These are phyloP conservation scores for Colletotrichum sp. DNA, from an alignment of 2,329 filamentous ascomycete species.

Conservation along the genomic window DNA sequence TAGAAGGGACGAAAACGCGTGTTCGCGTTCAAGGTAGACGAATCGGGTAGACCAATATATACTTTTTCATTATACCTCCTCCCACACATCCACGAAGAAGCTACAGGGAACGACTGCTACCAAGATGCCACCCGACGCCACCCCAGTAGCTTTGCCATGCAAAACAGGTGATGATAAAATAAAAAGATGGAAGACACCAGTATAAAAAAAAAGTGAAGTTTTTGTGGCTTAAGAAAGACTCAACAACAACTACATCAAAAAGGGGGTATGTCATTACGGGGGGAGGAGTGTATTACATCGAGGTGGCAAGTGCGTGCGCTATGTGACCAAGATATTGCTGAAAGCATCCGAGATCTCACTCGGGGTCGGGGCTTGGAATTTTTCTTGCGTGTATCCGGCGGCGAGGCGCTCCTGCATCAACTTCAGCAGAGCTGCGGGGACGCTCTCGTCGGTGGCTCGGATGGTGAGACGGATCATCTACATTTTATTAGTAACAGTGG, in stretches of 20 bases:
- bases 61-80: not conserved
- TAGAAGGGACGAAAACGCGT: not conserved
- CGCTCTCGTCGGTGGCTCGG: slow-evolving; percentile 88
- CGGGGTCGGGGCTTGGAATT: slow-evolving; percentile 44
- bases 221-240: not conserved
- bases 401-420: slow-evolving; percentile 86
- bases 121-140: slow-evolving; percentile 15
- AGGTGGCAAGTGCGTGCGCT: not conserved
- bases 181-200: not conserved
- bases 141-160: slow-evolving; percentile 13
- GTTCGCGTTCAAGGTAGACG: fast-evolving
- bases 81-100: not conserved
- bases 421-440: slow-evolving; percentile 81
- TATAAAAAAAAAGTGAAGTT: not conserved
- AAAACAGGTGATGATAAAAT: not conserved
- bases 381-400: slow-evolving; percentile 51
- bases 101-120: slow-evolving; percentile 7
- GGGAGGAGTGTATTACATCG: not conserved
- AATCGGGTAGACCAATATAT: not conserved
- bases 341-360: slow-evolving; percentile 62
- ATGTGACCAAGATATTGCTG: slow-evolving; percentile 58
- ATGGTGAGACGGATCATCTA: slow-evolving; percentile 97
- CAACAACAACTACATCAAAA: not conserved
- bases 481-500: slow-evolving; percentile 25
- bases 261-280: slow-evolving; percentile 15